A percentile compares a stretch with the other conserved stretches of the same genome.
Evolutionary conservation across 2,329 filamentous ascomycete genomes (phyloP).

Genomic region (Penicillium sp.): DNA sequence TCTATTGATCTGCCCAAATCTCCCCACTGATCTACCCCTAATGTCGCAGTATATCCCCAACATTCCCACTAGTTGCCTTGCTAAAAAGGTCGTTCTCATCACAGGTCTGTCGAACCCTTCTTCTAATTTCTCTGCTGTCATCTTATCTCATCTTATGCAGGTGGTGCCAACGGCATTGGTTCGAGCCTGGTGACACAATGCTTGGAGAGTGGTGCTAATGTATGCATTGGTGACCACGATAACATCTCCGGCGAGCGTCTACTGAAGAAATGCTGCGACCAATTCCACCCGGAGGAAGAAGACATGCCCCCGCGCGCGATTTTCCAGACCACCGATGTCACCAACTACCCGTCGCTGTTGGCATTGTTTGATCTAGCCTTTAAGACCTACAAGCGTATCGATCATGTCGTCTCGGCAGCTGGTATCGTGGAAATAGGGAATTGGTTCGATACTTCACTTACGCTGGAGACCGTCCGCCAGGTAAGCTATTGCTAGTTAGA

Average conservation of each 20-base stretch:
- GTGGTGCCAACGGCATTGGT: constrained; percentile 49
- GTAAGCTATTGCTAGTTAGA: constrained; percentile 22
- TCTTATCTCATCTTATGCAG: constrained; percentile 19
- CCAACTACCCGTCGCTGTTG: constrained; percentile 48
- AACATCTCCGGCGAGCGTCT: constrained; percentile 35
- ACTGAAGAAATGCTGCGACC: constrained; percentile 16
- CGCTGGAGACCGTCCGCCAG: constrained; percentile 45
- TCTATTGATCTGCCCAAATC: neutral
- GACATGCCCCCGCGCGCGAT: constrained; percentile 25
- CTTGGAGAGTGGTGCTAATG: constrained; percentile 41
- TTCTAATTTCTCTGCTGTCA: neutral
- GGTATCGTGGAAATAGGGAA: constrained; percentile 48
- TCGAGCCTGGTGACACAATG: constrained; percentile 44
- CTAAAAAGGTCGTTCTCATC: constrained; percentile 23
- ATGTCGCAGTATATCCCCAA: constrained; percentile 25
- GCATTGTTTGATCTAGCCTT: constrained; percentile 50
- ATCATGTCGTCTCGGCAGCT: constrained; percentile 52
- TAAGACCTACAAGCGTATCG: constrained; percentile 47
- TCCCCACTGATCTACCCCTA: constrained; percentile 4
- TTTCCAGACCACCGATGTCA: constrained; percentile 50
- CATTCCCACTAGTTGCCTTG: constrained; percentile 17
- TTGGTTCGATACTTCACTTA: constrained; percentile 49
- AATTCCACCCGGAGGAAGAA: constrained; percentile 16
- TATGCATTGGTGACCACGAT: constrained; percentile 49
- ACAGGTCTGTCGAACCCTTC: constrained; percentile 16